Evolutionary conservation across 371 early-diverging fungal genomes (phyloP).

Genomic region (Caulochytrium protostelioides): DNA sequence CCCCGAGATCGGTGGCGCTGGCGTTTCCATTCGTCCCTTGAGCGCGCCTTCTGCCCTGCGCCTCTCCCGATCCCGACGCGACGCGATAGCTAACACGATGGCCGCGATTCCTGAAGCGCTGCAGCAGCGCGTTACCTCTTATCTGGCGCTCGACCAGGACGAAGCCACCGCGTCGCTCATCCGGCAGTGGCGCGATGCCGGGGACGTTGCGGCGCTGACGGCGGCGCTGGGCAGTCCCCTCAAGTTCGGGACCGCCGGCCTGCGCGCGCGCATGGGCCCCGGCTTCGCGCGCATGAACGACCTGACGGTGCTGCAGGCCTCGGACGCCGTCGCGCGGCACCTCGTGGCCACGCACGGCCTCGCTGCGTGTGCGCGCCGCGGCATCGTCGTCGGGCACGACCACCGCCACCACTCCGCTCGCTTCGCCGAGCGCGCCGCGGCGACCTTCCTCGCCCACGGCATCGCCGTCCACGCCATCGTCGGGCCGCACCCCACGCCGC

Average conservation of each 20-base stretch:
- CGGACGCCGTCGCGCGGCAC: too few species aligned
- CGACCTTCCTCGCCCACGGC: conserved; percentile 56
- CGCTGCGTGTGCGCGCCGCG: conserved; percentile 28
- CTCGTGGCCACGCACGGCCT: conserved; percentile 36
- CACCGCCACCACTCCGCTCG: conserved; percentile 67
- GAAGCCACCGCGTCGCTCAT: conserved; percentile 34
- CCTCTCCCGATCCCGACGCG: too few species aligned
- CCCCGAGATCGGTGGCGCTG: too few species aligned
- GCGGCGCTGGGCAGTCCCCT: conserved; percentile 39
- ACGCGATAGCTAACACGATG: too few species aligned
- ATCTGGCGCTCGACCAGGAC: conserved; percentile 1
- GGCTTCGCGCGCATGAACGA: conserved; percentile 91
- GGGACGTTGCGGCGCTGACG: conserved; percentile 31
- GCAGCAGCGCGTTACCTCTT: neutral
- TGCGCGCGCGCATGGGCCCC: conserved; percentile 81
- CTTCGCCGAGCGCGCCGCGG: conserved; percentile 58
- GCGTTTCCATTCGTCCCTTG: too few species aligned
- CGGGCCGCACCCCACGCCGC: conserved; percentile 61
- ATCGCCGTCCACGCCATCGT: conserved; percentile 62
- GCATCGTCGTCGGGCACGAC: conserved; percentile 88
- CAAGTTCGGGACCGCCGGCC: conserved; percentile 76
- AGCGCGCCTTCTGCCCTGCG: too few species aligned
- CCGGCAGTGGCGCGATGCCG: conserved; percentile 18
- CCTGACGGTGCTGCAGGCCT: conserved; percentile 73
- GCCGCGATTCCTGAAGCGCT: neutral